These are phyloP conservation scores for Linnemannia elongata DNA, from an alignment of 192 early-diverging fungal genomes.

Conservation along the genomic window DNA sequence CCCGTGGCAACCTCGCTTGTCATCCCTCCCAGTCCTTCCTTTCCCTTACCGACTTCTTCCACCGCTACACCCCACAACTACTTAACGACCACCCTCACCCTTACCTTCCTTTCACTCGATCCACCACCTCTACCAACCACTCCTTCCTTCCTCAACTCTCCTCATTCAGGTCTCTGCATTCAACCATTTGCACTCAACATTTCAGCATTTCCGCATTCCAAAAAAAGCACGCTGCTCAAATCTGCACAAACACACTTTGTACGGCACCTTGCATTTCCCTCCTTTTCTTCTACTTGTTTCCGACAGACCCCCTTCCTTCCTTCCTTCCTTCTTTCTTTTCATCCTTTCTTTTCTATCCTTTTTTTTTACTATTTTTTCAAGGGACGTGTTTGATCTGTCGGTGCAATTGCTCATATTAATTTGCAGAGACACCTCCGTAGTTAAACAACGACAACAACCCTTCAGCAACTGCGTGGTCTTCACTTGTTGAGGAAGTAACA, in stretches of 20 bases:
- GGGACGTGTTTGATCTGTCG: background rate
- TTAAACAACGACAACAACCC: background rate
- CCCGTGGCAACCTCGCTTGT: background rate
- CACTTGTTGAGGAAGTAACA: background rate
- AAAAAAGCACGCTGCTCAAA: background rate
- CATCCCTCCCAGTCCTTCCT: conserved; percentile 5
- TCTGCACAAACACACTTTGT: background rate
- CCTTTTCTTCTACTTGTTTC: background rate
- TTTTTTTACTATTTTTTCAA: background rate
- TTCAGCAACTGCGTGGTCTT: background rate
- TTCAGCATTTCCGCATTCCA: conserved; percentile 1
- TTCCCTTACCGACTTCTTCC: no score
- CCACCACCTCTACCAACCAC: background rate
- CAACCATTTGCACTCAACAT: background rate
- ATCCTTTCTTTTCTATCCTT: background rate
- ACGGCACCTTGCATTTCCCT: background rate
- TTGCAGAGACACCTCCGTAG: background rate
- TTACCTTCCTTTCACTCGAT: background rate
- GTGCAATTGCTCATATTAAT: conserved; percentile 1
- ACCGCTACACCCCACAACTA: no score
- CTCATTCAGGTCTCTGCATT: background rate
- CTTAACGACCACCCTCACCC: background rate
- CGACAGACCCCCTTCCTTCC: background rate
- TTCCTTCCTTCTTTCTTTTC: background rate
- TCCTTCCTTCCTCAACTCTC: background rate